Base-by-base conservation (phyloP, 208 protist genomes). In the Acanthamoeba royreba region DNA sequence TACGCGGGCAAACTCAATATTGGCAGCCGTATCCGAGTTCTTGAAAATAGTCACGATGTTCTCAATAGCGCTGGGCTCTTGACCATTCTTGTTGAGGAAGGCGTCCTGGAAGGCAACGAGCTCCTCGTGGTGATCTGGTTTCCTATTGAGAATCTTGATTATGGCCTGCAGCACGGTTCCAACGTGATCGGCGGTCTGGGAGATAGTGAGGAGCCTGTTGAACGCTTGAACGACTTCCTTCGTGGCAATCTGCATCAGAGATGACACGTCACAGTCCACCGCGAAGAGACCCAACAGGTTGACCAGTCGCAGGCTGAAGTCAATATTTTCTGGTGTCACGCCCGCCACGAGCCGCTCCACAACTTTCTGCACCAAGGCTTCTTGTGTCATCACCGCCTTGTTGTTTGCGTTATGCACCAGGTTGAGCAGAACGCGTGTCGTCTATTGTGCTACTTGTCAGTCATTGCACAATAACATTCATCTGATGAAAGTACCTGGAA, bases 181-280 rank as follows among this genome's bases (percentile, higher is more conserved):
- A 33, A 85, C 43, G 74, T 85, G 74, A n/a, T 85, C 74, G 43
- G 53, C 74, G n/a, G 28, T 85, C 74, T 85, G 74, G 19, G 74
- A 33, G 8, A 85, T 22, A 13, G 38, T 22, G 25, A 85, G 43
- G 74, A 85, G 74, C 43, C 53, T 85, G 74, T 53, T 85, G 74
- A 85, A 85, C 74, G 74, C 74, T 85, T 85, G 43, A 47, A 45
- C 74, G 53, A 45, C 53, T 45, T 85, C 74, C 74, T 85, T 85
- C 43, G 43, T 85, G 28, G 74, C 74, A 31, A 85, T 85, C 74
- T 85, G 43, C 43, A 45, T 45, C 74, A 85, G 43, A 40, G 53
- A 40, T 45, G 46, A 40, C n/a, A 45, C 43, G n/a, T 40, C 74
- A 45, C 74, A 85, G 25, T 85, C 74, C 74, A 85, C 74, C 25